A percentile compares a stretch with the other conserved stretches of the same genome.
Conservation (phyloP, 176 grass and related monocot species). For the Pontederia paniculata region DNA sequence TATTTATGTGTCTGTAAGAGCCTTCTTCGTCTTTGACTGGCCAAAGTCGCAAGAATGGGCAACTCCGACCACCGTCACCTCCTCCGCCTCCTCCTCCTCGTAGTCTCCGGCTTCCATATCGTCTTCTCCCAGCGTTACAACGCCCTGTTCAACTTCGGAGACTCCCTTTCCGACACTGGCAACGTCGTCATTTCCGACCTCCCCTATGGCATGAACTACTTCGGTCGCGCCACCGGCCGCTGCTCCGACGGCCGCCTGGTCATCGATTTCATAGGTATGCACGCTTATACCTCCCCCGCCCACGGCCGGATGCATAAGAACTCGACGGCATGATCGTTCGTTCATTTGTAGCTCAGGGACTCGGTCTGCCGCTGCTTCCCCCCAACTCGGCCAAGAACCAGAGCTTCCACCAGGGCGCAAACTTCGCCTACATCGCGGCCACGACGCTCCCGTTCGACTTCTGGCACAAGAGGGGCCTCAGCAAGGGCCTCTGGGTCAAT, state of each 20-base stretch:
- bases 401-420: conserved; percentile 58
- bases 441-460: conserved; percentile 49
- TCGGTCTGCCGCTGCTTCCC: conserved; percentile 58
- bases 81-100: conserved; percentile 20
- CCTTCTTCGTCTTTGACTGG: no score
- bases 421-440: conserved; percentile 85
- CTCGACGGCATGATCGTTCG: not conserved
- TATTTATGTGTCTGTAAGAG: no score
- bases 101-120: conserved; percentile 11
- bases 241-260: conserved; percentile 32
- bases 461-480: conserved; percentile 45
- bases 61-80: no score
- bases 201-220: conserved; percentile 36
- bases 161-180: conserved; percentile 31
- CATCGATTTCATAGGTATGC: conserved; percentile 38
- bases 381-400: conserved; percentile 39
- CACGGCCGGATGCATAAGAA: no score
- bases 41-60: no score
- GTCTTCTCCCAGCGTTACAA: conserved; percentile 21
- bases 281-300: no score
- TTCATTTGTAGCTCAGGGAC: conserved; percentile 33
- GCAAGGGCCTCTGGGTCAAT: conserved; percentile 51
- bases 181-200: conserved; percentile 22
- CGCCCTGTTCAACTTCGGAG: conserved; percentile 34
- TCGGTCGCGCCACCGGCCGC: conserved; percentile 29